Evolutionary conservation across 768 basidiomycete species (phyloP), one percentile per base, ranked within the genome.

Genomic region (Boletellus ananiceps): DNA sequence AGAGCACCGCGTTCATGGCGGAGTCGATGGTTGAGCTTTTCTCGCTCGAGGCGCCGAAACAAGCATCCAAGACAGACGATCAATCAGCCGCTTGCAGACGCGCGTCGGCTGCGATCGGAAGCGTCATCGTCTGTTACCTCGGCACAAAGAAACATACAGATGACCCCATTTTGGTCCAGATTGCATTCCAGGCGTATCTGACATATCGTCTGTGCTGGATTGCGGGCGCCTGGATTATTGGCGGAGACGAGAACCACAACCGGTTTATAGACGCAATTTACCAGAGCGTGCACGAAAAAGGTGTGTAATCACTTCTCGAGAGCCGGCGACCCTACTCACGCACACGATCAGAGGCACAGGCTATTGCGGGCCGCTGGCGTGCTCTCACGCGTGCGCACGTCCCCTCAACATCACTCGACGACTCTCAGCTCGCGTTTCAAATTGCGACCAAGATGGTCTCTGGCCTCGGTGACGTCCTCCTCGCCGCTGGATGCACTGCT

Each of bases 11-110:
- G 0, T 69, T 66, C 47, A 70, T 80, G 48, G 71, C 78, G 1
- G 78, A 79, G 48, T 57, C 70, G 31, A 69, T 80, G 48, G 70
- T 75, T 2, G 77, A 78, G 40, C 43, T 68, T 1, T 73, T 74
- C 61, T 63, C 58, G 8, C 62, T 65, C 13, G 64, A 59, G 33
- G 19, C 27, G 12, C 32, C 34, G 23, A 34, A 21, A 1, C 54
- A 37, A 43, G 54, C 29, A 1, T 47, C 50, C 41, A 57, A 53
- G 44, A 50, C 55, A 1, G 51, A 56, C 11, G 62, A 61, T n/a
- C 65, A 67, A 38, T 27, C 56, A 5, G 56, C 52, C 1, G 65
- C 60, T 2, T 57, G 55, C 33, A 66, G 47, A 29, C 54, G 65
- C 12, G 57, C 58, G 8, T 57, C 60, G 5, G 18, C 23, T 7